A percentile compares a stretch with the other conserved stretches of the same genome.
Evolutionary conservation across 805 yeast genomes (phyloP).

Genomic region (Grigorovia humatica): DNA sequence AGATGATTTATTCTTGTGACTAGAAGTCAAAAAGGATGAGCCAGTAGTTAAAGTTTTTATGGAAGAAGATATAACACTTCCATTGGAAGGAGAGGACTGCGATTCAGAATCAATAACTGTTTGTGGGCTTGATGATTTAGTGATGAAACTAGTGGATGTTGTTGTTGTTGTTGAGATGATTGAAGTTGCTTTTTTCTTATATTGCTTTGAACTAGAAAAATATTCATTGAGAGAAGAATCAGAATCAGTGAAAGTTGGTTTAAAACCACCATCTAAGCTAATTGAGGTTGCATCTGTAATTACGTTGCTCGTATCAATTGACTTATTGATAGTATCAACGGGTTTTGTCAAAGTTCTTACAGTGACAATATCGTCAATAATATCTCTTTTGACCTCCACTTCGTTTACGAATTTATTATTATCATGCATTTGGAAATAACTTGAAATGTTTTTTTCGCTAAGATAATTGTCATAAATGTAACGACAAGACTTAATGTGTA

Average conservation of each 20-base stretch:
- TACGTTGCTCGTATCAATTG: slow-evolving; percentile 8
- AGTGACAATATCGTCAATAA: slow-evolving; percentile 15
- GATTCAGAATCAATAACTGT: background rate
- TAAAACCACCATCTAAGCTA: slow-evolving; percentile 6
- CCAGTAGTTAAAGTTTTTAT: background rate
- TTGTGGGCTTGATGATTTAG: background rate
- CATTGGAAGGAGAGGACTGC: background rate
- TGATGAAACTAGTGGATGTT: background rate
- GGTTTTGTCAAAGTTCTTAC: slow-evolving; percentile 7
- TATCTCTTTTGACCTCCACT: slow-evolving; percentile 11
- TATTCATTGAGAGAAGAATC: background rate
- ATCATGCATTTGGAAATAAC: slow-evolving; percentile 12
- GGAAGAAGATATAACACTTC: background rate
- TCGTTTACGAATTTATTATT: background rate
- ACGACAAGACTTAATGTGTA: slow-evolving; percentile 13
- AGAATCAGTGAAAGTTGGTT: slow-evolving; percentile 4
- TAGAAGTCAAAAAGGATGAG: background rate
- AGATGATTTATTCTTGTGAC: no score
- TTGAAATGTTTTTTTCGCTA: slow-evolving; percentile 10
- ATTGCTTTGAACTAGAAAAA: background rate
- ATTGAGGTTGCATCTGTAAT: slow-evolving; percentile 9
- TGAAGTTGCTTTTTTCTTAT: background rate
- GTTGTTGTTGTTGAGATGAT: background rate
- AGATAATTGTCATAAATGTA: slow-evolving; percentile 13
- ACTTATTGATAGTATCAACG: slow-evolving; percentile 3